These are phyloP conservation scores for Omphalotus olearius DNA, from an alignment of 1,284 basidiomycete genomes.

Conservation along the genomic window DNA sequence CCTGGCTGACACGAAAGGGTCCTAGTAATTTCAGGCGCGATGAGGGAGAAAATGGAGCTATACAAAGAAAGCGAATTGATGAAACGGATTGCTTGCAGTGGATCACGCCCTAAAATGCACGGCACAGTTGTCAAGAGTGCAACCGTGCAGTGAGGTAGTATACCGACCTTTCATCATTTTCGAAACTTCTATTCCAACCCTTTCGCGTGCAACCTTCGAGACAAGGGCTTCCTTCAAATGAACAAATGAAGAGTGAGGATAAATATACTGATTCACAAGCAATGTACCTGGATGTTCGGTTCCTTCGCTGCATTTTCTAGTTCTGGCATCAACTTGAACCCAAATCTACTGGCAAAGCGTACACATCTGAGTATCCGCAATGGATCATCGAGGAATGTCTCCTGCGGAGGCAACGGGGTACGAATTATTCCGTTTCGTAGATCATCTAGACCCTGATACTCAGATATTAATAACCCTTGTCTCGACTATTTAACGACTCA, in stretches of 20 bases:
- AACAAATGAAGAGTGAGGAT: neutral
- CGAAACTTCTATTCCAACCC: constrained; percentile 85
- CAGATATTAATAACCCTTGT: constrained; percentile 1
- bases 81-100: constrained; percentile 68
- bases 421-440: constrained; percentile 78
- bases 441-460: constrained; percentile 74
- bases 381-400: constrained; percentile 95
- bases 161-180: constrained; percentile 84
- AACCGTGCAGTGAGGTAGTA: neutral
- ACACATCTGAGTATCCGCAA: constrained; percentile 88
- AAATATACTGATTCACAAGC: neutral
- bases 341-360: constrained; percentile 89
- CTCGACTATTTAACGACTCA: constrained; percentile 20
- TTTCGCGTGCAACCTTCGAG: constrained; percentile 82
- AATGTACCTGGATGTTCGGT: constrained; percentile 62
- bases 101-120: constrained; percentile 54
- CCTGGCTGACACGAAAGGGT: constrained; percentile 41
- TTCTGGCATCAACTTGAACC: constrained; percentile 76
- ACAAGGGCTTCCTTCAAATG: constrained; percentile 59
- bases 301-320: constrained; percentile 66
- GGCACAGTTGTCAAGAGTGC: neutral
- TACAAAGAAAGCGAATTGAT: constrained; percentile 73
- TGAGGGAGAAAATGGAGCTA: constrained; percentile 61
- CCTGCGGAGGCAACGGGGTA: constrained; percentile 82
- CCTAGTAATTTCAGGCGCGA: constrained; percentile 39